These are phyloP conservation scores for Calonectria montana DNA, from an alignment of 2,329 filamentous ascomycete species.

Conservation along the genomic window DNA sequence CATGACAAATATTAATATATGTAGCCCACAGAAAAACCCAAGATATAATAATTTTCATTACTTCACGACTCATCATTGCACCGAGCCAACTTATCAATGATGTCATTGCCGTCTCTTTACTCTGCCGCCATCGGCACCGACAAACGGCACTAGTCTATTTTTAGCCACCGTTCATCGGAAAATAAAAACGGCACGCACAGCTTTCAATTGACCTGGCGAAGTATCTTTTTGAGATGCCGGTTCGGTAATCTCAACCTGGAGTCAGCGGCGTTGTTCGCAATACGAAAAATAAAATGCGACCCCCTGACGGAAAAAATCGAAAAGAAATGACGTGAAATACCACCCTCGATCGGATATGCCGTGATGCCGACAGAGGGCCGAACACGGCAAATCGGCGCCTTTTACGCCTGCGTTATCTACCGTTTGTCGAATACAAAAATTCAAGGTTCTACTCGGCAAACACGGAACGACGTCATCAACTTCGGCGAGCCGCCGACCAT, in stretches of 20 bases:
- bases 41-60: not conserved
- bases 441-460: slow-evolving; percentile 22
- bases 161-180: not conserved
- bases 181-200: not conserved
- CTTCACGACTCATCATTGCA: not conserved
- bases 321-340: not conserved
- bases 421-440: not conserved
- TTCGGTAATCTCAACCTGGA: not conserved
- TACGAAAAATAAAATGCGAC: not conserved
- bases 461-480: slow-evolving; percentile 29
- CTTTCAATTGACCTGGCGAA: not conserved
- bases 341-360: not conserved
- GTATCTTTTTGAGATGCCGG: not conserved
- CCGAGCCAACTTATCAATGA: not conserved
- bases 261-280: not conserved
- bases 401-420: not conserved
- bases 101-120: not conserved
- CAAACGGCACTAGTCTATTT: not conserved
- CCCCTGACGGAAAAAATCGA: not conserved
- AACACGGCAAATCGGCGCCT: slow-evolving; percentile 22
- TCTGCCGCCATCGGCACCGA: slow-evolving; percentile 1
- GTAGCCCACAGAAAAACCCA: too few relatives aligned
- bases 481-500: slow-evolving; percentile 1
- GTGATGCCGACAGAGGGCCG: slow-evolving; percentile 12
- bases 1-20: not conserved